Evolutionary conservation across 208 protist genomes (phyloP).

Genomic region (Ichthyophonus hoferi): DNA sequence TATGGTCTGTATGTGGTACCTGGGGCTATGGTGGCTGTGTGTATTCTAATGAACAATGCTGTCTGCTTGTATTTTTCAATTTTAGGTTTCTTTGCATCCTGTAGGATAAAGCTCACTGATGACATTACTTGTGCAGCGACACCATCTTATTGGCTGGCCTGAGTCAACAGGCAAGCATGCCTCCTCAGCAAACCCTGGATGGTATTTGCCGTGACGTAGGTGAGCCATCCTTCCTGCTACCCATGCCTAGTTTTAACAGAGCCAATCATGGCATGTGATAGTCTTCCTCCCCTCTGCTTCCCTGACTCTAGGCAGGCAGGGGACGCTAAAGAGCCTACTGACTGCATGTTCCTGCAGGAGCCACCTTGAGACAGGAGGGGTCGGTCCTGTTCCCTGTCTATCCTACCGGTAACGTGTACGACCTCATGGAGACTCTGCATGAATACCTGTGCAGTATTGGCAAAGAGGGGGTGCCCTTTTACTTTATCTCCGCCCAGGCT

Average conservation of each 20-base stretch:
- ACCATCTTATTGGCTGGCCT: not conserved
- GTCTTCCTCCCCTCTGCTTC: no score
- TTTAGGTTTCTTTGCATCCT: no score
- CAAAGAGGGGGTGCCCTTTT: conserved; percentile 1
- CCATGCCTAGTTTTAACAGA: no score
- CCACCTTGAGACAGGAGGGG: not conserved
- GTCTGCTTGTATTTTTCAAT: no score
- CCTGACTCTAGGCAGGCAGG: not conserved
- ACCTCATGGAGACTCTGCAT: not conserved
- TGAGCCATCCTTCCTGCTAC: no score
- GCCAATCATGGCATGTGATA: not conserved
- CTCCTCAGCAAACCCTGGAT: not conserved
- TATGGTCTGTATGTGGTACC: not conserved
- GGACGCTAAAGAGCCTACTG: not conserved
- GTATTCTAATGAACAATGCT: no score
- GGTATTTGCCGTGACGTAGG: not conserved
- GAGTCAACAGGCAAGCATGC: not conserved
- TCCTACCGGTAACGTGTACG: not conserved
- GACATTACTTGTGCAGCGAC: not conserved
- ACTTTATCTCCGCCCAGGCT: not conserved
- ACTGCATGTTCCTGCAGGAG: not conserved
- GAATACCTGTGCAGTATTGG: not conserved
- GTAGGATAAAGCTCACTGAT: no score
- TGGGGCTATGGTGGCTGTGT: no score
- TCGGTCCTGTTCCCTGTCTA: conserved; percentile 2